A percentile compares a stretch with the other conserved stretches of the same genome.
Evolutionary conservation across 169 alveolate species (phyloP).

Genomic region (Cryptosporidium parvum): DNA sequence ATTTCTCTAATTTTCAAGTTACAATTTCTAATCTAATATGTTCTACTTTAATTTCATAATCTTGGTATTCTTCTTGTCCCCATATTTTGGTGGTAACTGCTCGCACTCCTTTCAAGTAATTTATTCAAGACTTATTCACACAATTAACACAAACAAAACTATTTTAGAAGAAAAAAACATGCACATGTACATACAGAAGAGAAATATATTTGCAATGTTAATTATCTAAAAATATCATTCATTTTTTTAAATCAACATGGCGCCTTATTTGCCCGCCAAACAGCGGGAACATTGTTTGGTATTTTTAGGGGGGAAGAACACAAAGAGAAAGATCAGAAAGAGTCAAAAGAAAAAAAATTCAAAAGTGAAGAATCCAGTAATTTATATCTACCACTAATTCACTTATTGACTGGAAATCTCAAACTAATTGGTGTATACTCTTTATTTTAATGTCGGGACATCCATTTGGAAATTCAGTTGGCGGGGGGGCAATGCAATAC

Average conservation of each 20-base stretch:
- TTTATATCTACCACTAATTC: background rate
- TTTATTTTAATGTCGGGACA: conserved; percentile 31
- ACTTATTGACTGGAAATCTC: background rate
- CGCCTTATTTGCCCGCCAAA: background rate
- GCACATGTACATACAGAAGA: too few species aligned
- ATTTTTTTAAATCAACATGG: background rate
- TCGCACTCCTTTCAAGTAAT: background rate
- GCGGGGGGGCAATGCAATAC: conserved; percentile 17
- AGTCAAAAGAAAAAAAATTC: background rate
- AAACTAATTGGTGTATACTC: background rate
- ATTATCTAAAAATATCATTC: background rate
- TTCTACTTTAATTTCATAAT: background rate
- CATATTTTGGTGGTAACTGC: background rate
- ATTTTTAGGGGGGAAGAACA: conserved; percentile 2
- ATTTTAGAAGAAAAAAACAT: background rate
- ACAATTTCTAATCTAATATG: background rate
- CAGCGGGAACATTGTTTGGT: background rate
- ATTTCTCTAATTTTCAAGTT: background rate
- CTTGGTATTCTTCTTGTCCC: too few species aligned
- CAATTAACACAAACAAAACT: background rate
- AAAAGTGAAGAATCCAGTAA: background rate
- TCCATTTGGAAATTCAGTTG: conserved; percentile 13
- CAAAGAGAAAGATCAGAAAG: conserved; percentile 19
- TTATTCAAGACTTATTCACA: background rate
- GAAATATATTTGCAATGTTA: background rate